Conservation (phyloP, 768 basidiomycete species). For the Trametes punicea region DNA sequence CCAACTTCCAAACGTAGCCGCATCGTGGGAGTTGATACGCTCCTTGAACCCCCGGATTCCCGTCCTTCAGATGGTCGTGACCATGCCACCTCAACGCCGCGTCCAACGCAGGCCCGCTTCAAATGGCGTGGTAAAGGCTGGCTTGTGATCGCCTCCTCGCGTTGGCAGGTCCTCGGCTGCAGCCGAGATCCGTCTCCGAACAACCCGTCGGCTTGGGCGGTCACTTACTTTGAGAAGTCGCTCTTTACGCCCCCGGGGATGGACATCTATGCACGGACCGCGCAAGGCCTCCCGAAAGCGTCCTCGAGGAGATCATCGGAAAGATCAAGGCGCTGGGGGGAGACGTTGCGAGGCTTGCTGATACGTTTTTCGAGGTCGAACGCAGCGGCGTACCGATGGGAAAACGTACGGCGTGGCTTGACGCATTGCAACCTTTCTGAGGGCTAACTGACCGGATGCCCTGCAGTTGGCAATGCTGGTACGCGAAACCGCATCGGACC, state of each 20-base stretch:
- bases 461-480: not conserved
- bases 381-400: constrained; percentile 7
- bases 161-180: constrained; percentile 41
- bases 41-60: not conserved
- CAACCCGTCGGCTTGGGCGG: constrained; percentile 22
- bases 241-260: constrained; percentile 44
- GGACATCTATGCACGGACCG: constrained; percentile 35
- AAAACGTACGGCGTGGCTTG: not conserved
- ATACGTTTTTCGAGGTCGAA: constrained; percentile 26
- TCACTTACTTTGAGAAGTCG: constrained; percentile 40
- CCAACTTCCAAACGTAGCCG: constrained; percentile 26
- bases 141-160: constrained; percentile 35
- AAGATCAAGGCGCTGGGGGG: constrained; percentile 21
- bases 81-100: not conserved
- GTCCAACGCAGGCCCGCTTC: constrained; percentile 23
- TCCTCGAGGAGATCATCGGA: constrained; percentile 20
- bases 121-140: constrained; percentile 39
- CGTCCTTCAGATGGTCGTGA: not conserved
- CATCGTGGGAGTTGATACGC: constrained; percentile 31
- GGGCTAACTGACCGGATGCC: not conserved
- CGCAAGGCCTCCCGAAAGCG: constrained; percentile 13
- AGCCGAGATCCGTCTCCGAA: constrained; percentile 8
- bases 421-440: too few species aligned
- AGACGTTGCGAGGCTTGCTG: constrained; percentile 21
- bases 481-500: not conserved